Evolutionary conservation across 2,329 filamentous ascomycete genomes (phyloP), one percentile per base, ranked within the genome.

Genomic region (Pyrenochaeta sp.): DNA sequence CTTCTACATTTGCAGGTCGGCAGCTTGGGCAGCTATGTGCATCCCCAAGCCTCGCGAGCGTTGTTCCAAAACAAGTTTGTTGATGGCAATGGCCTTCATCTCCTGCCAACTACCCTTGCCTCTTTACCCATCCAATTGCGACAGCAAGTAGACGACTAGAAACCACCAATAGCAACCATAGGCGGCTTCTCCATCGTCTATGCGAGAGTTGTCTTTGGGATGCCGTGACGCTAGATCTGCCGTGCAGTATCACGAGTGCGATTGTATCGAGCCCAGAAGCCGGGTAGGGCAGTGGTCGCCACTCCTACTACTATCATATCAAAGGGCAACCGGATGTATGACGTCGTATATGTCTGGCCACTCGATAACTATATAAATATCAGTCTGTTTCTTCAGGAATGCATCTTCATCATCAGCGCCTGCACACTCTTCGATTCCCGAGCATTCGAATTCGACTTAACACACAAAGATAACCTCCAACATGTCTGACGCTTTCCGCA

Each of bases 401-500:
- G 21, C 37, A 54, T 44, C 44, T 58, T 44, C 61, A 68, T 53
- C 59, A 66, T 46, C 56, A 56, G 23, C 23, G 23, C 35, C 18
- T 39, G 36, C 36, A 64, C 59, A n/a, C n/a, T n/a, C n/a, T 50
- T 49, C 40, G 49, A 64, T 54, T 58, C 62, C 53, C 46, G 49
- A 49, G 47, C 23, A 42, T 55, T 60, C 56, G 41, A 7, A 33
- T 17, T 14, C 36, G 35, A 44, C 55, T 47, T 58, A 66, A 59
- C 31, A n/a, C 54, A 56, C 64, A 58, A 51, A 67, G 71, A 44
- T 60, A 61, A 52, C 51, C 66, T 71, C 66, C 75, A 84, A 64
- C 72, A 87, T 86, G 84, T 84, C 85, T 81, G 85, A 87, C 77
- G 48, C 75, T 66, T 81, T 79, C 69, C 85, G 85, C 83, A 87